phyloP scores from a whole-genome alignment of 2,329 filamentous ascomycete genomes.

The Teratosphaeria zuluensis region DNA sequence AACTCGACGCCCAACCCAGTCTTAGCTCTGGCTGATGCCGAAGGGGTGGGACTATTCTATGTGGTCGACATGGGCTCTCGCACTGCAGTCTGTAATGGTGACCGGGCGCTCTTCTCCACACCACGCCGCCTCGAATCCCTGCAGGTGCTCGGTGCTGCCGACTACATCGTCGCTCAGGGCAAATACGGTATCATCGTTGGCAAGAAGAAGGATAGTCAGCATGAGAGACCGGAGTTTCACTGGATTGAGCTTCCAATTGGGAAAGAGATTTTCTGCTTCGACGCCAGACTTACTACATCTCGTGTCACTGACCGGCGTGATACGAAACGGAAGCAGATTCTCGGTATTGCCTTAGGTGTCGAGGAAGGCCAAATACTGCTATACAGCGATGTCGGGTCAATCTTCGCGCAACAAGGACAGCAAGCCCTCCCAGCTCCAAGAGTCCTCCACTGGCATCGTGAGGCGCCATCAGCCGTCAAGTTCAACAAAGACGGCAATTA shows the following conservation, averaged over 20 bases:
- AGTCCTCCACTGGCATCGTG: constrained; percentile 84
- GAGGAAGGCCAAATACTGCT: constrained; percentile 66
- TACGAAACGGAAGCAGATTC: constrained; percentile 27
- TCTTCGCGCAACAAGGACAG: constrained; percentile 15
- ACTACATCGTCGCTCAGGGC: constrained; percentile 48
- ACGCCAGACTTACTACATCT: constrained; percentile 40
- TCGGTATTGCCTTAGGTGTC: constrained; percentile 74
- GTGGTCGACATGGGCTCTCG: background rate
- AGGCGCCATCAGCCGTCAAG: constrained; percentile 71
- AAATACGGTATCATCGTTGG: constrained; percentile 53
- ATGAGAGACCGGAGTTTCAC: constrained; percentile 28
- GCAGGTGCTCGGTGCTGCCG: constrained; percentile 44
- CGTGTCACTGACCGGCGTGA: constrained; percentile 22
- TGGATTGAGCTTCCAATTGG: constrained; percentile 48
- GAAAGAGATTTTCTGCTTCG: constrained; percentile 57
- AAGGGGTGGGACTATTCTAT: background rate
- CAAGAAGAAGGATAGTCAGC: constrained; percentile 29
- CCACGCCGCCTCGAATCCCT: constrained; percentile 28
- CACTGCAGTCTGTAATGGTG: background rate
- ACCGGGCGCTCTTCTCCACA: constrained; percentile 26
- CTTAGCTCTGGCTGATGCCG: background rate
- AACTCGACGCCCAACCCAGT: background rate
- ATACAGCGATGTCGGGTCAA: constrained; percentile 46
- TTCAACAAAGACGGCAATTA: constrained; percentile 97
- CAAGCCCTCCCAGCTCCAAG: constrained; percentile 40